Evolutionary conservation across 2,329 filamentous ascomycete genomes (phyloP).

Genomic region (Penicillium sp.): DNA sequence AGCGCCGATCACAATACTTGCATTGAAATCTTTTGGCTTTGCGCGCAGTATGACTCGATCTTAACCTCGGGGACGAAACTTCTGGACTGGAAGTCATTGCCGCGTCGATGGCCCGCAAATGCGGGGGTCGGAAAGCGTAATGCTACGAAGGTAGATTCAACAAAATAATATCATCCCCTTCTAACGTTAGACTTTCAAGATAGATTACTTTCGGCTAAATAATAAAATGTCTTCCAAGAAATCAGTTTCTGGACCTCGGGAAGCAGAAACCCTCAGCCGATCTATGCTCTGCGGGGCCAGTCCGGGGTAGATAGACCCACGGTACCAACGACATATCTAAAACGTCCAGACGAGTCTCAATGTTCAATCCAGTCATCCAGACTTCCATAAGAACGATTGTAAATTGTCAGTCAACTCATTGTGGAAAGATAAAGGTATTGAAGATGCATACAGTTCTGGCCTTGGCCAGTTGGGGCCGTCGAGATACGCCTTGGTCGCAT

Average conservation of each 20-base stretch:
- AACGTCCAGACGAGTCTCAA: background rate
- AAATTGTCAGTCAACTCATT: background rate
- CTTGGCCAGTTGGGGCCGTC: background rate
- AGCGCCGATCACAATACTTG: background rate
- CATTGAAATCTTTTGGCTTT: background rate
- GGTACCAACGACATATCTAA: background rate
- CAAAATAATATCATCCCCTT: background rate
- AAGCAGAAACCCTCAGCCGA: background rate
- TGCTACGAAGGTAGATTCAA: background rate
- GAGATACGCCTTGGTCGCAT: background rate
- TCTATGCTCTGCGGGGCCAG: background rate
- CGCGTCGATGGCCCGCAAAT: background rate
- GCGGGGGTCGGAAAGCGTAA: background rate
- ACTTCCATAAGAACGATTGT: no score
- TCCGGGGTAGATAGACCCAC: background rate
- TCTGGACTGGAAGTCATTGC: background rate
- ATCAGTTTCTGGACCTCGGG: no score
- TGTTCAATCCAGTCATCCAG: no score
- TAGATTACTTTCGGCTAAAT: no score
- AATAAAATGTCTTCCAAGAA: no score
- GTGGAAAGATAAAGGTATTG: background rate
- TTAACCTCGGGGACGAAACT: background rate
- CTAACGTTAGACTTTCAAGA: no score
- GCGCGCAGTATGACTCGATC: background rate
- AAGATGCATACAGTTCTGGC: background rate